Evolutionary conservation across 2,329 filamentous ascomycete species (phyloP).

Genomic region (Exophiala mesophila): DNA sequence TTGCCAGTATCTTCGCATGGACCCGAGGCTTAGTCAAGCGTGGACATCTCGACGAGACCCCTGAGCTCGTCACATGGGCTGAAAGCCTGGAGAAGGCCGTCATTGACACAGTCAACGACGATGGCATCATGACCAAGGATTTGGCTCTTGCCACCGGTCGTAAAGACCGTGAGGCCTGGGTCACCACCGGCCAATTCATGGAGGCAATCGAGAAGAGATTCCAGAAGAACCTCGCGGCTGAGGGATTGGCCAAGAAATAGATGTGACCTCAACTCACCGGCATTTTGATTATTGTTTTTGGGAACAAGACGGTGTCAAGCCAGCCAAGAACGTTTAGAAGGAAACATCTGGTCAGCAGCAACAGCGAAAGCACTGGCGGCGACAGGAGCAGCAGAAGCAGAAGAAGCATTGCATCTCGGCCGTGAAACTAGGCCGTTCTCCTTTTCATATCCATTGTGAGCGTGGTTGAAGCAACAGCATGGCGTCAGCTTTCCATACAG

Average conservation of each 20-base stretch:
- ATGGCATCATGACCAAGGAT: slow-evolving; percentile 99
- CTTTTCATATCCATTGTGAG: no score
- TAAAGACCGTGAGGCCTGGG: slow-evolving; percentile 76
- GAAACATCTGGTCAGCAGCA: no score
- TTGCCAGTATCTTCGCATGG: slow-evolving; percentile 98
- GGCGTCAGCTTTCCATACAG: no score
- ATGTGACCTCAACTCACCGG: no score
- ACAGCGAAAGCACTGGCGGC: no score
- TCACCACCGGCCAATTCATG: slow-evolving; percentile 88
- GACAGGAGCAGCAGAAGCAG: no score
- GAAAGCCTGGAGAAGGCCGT: slow-evolving; percentile 90
- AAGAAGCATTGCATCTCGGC: no score
- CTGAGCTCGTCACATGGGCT: slow-evolving; percentile 84
- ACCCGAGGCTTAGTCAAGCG: slow-evolving; percentile 90
- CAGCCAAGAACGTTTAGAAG: no score
- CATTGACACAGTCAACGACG: slow-evolving; percentile 85
- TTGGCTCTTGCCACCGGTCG: slow-evolving; percentile 91
- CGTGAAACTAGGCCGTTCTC: no score
- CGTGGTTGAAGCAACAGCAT: no score
- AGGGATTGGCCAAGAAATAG: slow-evolving; percentile 18
- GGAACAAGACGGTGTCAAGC: no score
- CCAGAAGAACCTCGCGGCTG: slow-evolving; percentile 69
- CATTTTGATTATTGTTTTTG: no score
- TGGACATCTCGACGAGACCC: slow-evolving; percentile 87
- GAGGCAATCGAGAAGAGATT: slow-evolving; percentile 86